A percentile compares a stretch with the other conserved stretches of the same genome.
Conservation (phyloP, 441 rosid species). For the Jatropha multifida region DNA sequence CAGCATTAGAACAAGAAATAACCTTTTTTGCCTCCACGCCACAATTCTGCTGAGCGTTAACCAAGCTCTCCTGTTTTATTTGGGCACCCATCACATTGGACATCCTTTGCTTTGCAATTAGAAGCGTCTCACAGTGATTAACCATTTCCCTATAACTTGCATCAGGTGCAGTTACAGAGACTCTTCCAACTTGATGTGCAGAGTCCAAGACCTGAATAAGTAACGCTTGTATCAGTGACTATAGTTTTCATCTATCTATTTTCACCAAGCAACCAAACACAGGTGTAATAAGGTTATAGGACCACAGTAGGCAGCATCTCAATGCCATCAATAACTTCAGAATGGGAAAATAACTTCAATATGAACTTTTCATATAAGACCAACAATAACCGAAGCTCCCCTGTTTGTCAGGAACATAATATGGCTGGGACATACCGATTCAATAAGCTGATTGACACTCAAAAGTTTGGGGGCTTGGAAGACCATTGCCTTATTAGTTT, state of each 20-base stretch:
- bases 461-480: constrained; percentile 34
- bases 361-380: too few species aligned
- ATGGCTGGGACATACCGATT: constrained; percentile 50
- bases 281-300: background rate
- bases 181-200: constrained; percentile 57
- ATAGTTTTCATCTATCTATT: background rate
- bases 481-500: constrained; percentile 29
- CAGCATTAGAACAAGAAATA: constrained; percentile 16
- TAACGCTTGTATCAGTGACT: constrained; percentile 1
- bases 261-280: background rate
- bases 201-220: constrained; percentile 51
- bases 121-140: constrained; percentile 63
- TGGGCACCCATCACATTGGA: constrained; percentile 50
- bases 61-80: constrained; percentile 38
- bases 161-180: constrained; percentile 50
- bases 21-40: constrained; percentile 25
- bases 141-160: constrained; percentile 67
- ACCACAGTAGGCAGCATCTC: background rate
- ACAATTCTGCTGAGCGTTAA: constrained; percentile 20
- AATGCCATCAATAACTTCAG: background rate
- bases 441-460: constrained; percentile 64
- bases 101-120: constrained; percentile 64
- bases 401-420: background rate
- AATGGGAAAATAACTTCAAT: background rate
- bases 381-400: background rate